phyloP scores from a whole-genome alignment of 805 yeast species.

The Candida khao-thaluensis region DNA sequence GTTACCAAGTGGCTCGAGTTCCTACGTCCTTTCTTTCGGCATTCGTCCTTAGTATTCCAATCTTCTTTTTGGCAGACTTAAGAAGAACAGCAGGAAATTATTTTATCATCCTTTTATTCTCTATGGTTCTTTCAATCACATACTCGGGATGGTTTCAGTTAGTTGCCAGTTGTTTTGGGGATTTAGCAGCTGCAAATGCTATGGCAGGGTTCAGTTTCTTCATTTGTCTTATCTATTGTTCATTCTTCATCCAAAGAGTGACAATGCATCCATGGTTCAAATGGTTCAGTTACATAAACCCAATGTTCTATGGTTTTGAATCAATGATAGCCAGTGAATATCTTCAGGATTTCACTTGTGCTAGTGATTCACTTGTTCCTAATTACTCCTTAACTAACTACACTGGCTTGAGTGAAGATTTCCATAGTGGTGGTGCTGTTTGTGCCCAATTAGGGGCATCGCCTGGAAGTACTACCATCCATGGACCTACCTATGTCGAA shows the following conservation, averaged over 20 bases:
- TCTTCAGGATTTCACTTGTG: slow-evolving; percentile 46
- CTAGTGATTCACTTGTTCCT: slow-evolving; percentile 41
- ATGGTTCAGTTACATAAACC: slow-evolving; percentile 43
- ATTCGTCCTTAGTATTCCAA: slow-evolving; percentile 25
- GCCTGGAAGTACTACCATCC: slow-evolving; percentile 52
- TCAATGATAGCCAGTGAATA: slow-evolving; percentile 64
- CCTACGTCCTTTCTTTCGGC: slow-evolving; percentile 52
- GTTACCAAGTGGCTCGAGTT: slow-evolving; percentile 56
- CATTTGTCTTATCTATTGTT: slow-evolving; percentile 54
- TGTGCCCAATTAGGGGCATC: slow-evolving; percentile 61
- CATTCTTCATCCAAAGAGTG: slow-evolving; percentile 41
- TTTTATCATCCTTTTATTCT: slow-evolving; percentile 33
- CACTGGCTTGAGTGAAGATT: slow-evolving; percentile 22
- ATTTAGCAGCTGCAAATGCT: slow-evolving; percentile 38
- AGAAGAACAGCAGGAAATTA: slow-evolving; percentile 33
- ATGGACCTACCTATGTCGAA: slow-evolving; percentile 57
- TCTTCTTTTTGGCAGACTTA: slow-evolving; percentile 49
- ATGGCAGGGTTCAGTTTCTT: slow-evolving; percentile 23
- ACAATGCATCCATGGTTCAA: slow-evolving; percentile 63
- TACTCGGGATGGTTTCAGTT: slow-evolving; percentile 41
- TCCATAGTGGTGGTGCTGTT: slow-evolving; percentile 27
- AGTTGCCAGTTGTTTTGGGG: slow-evolving; percentile 39
- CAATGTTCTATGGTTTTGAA: slow-evolving; percentile 48
- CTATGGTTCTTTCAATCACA: slow-evolving; percentile 27
- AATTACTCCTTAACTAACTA: slow-evolving; percentile 37